phyloP scores from a whole-genome alignment of 306 rosid species.

The Vigna unguiculata region DNA sequence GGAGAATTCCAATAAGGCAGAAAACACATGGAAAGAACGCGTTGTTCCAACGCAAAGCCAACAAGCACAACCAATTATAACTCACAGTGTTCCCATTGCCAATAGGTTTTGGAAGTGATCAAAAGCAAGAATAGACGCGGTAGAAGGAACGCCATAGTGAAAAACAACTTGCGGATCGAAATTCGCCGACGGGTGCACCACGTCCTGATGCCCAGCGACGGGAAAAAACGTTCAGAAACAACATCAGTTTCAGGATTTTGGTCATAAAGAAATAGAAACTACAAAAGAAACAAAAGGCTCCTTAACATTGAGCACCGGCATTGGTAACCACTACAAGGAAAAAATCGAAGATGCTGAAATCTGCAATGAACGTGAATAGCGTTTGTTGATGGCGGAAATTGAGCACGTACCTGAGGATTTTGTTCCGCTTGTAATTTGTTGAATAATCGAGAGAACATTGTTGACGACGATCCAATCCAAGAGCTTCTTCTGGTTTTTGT shows the following conservation, averaged over 20 bases:
- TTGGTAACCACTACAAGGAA: neutral
- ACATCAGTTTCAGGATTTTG: constrained; percentile 20
- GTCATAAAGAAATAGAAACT: constrained; percentile 10
- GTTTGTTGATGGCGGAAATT: constrained; percentile 25
- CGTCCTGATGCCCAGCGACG: constrained; percentile 43
- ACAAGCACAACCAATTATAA: constrained; percentile 25
- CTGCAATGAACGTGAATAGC: neutral
- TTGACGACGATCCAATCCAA: constrained; percentile 38
- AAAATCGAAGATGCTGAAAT: constrained; percentile 20
- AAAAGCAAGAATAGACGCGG: constrained; percentile 81
- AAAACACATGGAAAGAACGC: neutral
- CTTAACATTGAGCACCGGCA: constrained; percentile 7
- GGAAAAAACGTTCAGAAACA: constrained; percentile 32
- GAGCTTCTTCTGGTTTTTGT: constrained; percentile 41
- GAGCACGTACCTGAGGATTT: constrained; percentile 54
- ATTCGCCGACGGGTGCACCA: constrained; percentile 45
- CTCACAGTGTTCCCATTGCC: constrained; percentile 86
- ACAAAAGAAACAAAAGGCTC: neutral
- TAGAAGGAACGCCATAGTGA: constrained; percentile 87
- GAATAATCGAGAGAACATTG: constrained; percentile 73
- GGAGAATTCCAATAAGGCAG: constrained; percentile 26
- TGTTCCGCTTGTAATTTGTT: constrained; percentile 50
- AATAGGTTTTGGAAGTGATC: constrained; percentile 75
- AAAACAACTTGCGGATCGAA: constrained; percentile 64
- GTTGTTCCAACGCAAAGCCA: constrained; percentile 12